phyloP scores from a whole-genome alignment of 2,329 filamentous ascomycete species.

The Cytospora piceae region DNA sequence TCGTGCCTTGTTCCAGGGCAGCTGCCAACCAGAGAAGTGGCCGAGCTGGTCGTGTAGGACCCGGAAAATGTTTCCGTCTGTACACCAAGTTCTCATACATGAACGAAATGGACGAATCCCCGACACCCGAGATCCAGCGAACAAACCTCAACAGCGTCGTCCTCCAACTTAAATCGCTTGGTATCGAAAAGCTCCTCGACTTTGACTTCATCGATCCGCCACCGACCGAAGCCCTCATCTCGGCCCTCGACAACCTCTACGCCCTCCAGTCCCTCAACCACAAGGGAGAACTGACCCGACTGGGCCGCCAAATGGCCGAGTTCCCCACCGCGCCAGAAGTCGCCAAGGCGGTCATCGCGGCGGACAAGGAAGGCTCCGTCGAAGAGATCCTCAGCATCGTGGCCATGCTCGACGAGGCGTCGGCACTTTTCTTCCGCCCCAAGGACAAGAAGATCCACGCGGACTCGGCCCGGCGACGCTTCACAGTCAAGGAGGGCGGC shows the following conservation, averaged over 20 bases:
- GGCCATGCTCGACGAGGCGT: slow-evolving; percentile 89
- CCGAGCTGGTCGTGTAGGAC: slow-evolving; percentile 87
- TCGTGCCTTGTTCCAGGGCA: slow-evolving; percentile 88
- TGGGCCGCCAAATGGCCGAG: slow-evolving; percentile 93
- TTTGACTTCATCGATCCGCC: slow-evolving; percentile 98
- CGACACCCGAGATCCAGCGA: slow-evolving; percentile 89
- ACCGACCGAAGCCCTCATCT: slow-evolving; percentile 84
- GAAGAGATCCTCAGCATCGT: slow-evolving; percentile 92
- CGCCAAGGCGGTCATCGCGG: slow-evolving; percentile 84
- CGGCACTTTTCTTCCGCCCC: slow-evolving; percentile 88
- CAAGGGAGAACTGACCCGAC: slow-evolving; percentile 83
- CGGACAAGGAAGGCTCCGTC: slow-evolving; percentile 88
- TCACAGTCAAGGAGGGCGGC: slow-evolving; percentile 87
- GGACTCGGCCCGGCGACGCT: slow-evolving; percentile 84
- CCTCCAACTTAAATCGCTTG: slow-evolving; percentile 83
- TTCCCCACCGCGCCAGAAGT: slow-evolving; percentile 93
- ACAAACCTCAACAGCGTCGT: slow-evolving; percentile 86
- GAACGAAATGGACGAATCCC: slow-evolving; percentile 92
- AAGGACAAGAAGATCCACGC: slow-evolving; percentile 98
- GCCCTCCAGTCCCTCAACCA: slow-evolving; percentile 88
- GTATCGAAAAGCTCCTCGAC: slow-evolving; percentile 88
- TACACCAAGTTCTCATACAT: slow-evolving; percentile 95
- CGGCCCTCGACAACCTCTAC: slow-evolving; percentile 87
- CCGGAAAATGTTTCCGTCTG: slow-evolving; percentile 89
- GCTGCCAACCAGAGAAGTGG: slow-evolving; percentile 93